Evolutionary conservation across 2,329 filamentous ascomycete species (phyloP).

Genomic region (Aspergillus spinulosporus): DNA sequence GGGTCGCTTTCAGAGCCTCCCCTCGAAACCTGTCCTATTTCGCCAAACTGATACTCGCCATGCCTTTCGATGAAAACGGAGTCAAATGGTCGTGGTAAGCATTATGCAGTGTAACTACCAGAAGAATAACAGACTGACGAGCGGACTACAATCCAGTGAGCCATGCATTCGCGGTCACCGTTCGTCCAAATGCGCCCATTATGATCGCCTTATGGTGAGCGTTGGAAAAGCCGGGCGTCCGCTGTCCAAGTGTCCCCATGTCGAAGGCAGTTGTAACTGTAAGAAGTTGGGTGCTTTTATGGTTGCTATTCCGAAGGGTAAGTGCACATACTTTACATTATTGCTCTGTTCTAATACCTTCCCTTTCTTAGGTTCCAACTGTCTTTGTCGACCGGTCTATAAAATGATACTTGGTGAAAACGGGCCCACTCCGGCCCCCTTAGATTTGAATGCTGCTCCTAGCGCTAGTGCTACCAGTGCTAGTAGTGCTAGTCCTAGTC

Average conservation of each 20-base stretch:
- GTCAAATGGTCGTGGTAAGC: constrained; percentile 50
- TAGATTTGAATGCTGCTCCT: constrained; percentile 14
- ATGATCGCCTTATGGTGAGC: constrained; percentile 52
- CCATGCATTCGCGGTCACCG: constrained; percentile 52
- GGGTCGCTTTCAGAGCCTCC: no score
- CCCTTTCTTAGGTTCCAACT: constrained; percentile 36
- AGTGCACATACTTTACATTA: constrained; percentile 6
- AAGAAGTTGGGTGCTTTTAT: constrained; percentile 46
- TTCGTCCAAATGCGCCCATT: constrained; percentile 52
- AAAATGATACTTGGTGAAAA: constrained; percentile 33
- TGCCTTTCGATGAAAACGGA: constrained; percentile 48
- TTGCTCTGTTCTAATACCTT: constrained; percentile 17
- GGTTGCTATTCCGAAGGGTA: constrained; percentile 48
- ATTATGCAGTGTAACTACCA: not conserved
- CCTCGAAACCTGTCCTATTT: not conserved
- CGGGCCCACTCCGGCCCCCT: constrained; percentile 23
- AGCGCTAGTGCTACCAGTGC: constrained; percentile 18
- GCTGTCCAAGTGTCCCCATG: constrained; percentile 50
- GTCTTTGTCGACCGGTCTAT: constrained; percentile 45
- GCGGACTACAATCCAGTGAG: constrained; percentile 34
- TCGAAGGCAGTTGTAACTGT: constrained; percentile 45
- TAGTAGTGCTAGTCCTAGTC: constrained; percentile 18
- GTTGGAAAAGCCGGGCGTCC: constrained; percentile 52
- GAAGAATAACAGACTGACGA: not conserved
- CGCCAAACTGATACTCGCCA: constrained; percentile 20